phyloP scores from a whole-genome alignment of 108 stramenopile species.

The Thalassiosira profunda region DNA sequence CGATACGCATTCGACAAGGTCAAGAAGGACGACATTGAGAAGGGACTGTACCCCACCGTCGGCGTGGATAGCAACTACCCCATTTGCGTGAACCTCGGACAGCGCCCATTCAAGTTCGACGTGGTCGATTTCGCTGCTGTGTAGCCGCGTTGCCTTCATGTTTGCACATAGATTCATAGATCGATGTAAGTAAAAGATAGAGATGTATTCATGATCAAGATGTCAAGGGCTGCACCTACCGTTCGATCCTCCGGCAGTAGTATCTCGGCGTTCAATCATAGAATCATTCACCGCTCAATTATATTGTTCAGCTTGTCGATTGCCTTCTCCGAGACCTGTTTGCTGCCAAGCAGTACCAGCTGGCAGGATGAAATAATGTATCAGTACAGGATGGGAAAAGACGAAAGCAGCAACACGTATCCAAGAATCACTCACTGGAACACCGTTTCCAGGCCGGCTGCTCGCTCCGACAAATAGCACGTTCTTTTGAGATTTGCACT shows the following conservation, averaged over 20 bases:
- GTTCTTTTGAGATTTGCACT: conserved; percentile 48
- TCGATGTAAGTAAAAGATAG: too few relatives aligned
- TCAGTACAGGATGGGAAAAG: too few relatives aligned
- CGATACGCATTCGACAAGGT: conserved; percentile 75
- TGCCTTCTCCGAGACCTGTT: conserved; percentile 59
- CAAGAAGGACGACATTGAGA: conserved; percentile 37
- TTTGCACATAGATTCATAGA: too few relatives aligned
- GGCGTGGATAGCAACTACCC: conserved; percentile 78
- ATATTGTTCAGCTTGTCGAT: conserved; percentile 23
- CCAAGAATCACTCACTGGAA: too few relatives aligned
- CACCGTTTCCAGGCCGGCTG: conserved; percentile 92
- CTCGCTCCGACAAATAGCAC: conserved; percentile 90
- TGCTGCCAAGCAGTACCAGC: conserved; percentile 88
- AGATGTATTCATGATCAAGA: too few relatives aligned
- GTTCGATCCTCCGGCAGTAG: too few relatives aligned
- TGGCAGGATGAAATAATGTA: too few relatives aligned
- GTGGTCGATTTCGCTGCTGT: conserved; percentile 27
- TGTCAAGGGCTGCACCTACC: too few relatives aligned
- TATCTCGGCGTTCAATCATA: too few relatives aligned
- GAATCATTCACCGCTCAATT: neutral
- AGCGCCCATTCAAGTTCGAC: conserved; percentile 70
- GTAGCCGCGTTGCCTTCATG: too few relatives aligned
- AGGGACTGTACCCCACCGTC: conserved; percentile 77
- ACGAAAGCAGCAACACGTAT: too few relatives aligned
- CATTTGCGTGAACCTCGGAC: conserved; percentile 71